phyloP scores from a whole-genome alignment of 2,329 filamentous ascomycete species.

The Monosporascus sp. region DNA sequence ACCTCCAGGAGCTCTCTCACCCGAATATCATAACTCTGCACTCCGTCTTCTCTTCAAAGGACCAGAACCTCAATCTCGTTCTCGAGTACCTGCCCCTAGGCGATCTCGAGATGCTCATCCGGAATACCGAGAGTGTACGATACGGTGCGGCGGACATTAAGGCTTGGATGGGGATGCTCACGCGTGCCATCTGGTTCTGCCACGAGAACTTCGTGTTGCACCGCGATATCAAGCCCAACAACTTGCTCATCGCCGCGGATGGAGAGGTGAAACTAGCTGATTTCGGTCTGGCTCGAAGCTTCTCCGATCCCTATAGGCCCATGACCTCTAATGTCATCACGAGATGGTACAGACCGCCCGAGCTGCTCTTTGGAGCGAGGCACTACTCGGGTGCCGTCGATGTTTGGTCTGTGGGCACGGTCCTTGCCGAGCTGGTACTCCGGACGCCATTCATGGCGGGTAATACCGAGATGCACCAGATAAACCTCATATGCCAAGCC shows the following conservation, averaged over 20 bases:
- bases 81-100: slow-evolving; percentile 91
- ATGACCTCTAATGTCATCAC: slow-evolving; percentile 98
- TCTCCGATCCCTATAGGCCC: slow-evolving; percentile 77
- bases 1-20: slow-evolving; percentile 88
- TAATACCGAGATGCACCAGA: slow-evolving; percentile 79
- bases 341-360: slow-evolving; percentile 91
- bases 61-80: slow-evolving; percentile 93
- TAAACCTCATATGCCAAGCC: slow-evolving; percentile 75
- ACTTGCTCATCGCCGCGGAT: slow-evolving; percentile 87
- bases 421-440: slow-evolving; percentile 86
- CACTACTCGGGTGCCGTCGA: slow-evolving; percentile 91
- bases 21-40: slow-evolving; percentile 92
- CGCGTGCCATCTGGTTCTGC: slow-evolving; percentile 89
- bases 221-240: slow-evolving; percentile 98
- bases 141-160: slow-evolving; percentile 92
- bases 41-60: slow-evolving; percentile 90
- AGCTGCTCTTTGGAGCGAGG: slow-evolving; percentile 83
- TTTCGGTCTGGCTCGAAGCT: slow-evolving; percentile 88
- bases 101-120: slow-evolving; percentile 90
- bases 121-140: slow-evolving; percentile 69
- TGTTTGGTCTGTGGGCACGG: slow-evolving; percentile 87
- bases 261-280: slow-evolving; percentile 94
- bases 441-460: slow-evolving; percentile 79
- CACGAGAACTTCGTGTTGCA: slow-evolving; percentile 92
- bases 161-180: slow-evolving; percentile 98